Percentiles rank a stretch among this genome's conserved stretches.
Evolutionary conservation across 1,284 basidiomycete genomes (phyloP).

Genomic region (Ceratobasidium sp.): DNA sequence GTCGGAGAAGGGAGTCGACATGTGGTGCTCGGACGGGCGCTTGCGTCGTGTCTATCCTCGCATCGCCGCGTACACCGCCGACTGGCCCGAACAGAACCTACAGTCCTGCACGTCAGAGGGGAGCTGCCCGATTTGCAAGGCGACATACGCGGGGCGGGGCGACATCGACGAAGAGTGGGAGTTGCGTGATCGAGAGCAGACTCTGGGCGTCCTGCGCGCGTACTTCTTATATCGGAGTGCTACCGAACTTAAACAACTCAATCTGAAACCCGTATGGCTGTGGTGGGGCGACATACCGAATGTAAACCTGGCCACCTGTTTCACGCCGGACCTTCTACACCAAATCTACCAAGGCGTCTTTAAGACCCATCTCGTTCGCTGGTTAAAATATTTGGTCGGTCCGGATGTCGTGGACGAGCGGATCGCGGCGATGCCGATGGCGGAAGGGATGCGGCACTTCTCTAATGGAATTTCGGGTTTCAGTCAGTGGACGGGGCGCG

Average conservation of each 20-base stretch:
- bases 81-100: slow-evolving; percentile 13
- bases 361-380: neutral
- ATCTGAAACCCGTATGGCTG: slow-evolving; percentile 20
- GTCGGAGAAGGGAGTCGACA: neutral
- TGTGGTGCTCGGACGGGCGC: slow-evolving; percentile 19
- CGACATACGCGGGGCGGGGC: neutral
- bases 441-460: neutral
- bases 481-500: neutral
- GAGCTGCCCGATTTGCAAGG: slow-evolving; percentile 11
- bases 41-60: slow-evolving; percentile 1
- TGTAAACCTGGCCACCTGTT: slow-evolving; percentile 33
- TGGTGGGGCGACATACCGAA: slow-evolving; percentile 43
- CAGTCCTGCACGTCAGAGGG: neutral
- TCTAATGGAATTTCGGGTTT: neutral
- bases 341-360: slow-evolving; percentile 46
- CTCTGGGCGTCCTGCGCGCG: neutral
- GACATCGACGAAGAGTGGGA: neutral
- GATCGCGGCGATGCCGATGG: neutral
- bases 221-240: neutral
- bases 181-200: slow-evolving; percentile 13
- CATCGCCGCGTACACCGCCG: neutral
- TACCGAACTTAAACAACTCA: neutral
- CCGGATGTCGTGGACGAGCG: neutral
- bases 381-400: neutral
- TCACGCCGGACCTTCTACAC: slow-evolving; percentile 47